Evolutionary conservation across 1,139 yeast genomes (phyloP).

Genomic region (Spathaspora sp.): DNA sequence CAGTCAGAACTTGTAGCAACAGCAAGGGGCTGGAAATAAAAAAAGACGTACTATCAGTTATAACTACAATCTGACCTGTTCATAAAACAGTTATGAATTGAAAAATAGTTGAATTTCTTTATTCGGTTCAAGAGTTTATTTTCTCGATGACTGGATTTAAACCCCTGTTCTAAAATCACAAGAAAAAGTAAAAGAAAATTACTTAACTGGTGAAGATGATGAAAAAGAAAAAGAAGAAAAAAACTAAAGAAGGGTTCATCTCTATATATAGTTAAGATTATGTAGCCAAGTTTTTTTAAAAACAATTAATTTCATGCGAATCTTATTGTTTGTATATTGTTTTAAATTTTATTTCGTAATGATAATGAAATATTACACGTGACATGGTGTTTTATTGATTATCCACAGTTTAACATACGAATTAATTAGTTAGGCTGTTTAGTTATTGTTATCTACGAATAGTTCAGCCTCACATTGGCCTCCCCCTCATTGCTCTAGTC

Average conservation of each 20-base stretch:
- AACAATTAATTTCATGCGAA: neutral
- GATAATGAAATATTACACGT: neutral
- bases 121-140: neutral
- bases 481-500: neutral
- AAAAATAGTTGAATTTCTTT: no score
- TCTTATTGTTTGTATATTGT: neutral
- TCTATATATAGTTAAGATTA: neutral
- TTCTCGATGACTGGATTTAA: neutral
- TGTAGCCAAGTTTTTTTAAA: neutral
- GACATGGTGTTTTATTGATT: neutral
- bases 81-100: no score
- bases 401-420: constrained; percentile 2
- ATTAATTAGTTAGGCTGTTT: neutral
- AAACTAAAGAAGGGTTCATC: neutral
- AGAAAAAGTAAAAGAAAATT: neutral
- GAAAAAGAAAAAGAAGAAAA: neutral
- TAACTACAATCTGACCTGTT: no score
- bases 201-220: neutral
- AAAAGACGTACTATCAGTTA: neutral
- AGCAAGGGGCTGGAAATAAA: neutral
- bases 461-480: neutral
- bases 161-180: neutral
- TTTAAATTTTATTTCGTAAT: neutral
- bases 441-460: constrained; percentile 2
- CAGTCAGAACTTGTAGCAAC: neutral